These are phyloP conservation scores for Globisporangium carolinianum DNA, from an alignment of 352 stramenopile species.

Conservation along the genomic window DNA sequence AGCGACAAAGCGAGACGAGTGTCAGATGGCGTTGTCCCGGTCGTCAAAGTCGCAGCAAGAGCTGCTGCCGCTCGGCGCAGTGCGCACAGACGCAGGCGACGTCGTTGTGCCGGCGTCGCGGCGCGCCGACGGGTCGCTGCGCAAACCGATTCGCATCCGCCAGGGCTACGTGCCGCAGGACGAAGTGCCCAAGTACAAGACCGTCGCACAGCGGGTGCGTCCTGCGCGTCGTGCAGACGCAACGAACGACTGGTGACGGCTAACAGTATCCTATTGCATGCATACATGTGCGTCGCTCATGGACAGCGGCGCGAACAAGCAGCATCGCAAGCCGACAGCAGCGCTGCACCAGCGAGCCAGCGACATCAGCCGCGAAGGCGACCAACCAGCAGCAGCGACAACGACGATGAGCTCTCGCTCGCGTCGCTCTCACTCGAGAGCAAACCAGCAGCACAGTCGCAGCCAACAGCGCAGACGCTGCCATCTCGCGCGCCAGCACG, in stretches of 20 bases:
- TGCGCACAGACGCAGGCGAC: conserved; percentile 47
- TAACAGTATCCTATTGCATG: background rate
- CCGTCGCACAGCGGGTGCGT: conserved; percentile 44
- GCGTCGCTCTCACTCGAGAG: conserved; percentile 28
- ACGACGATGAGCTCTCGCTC: conserved; percentile 19
- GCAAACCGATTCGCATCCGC: conserved; percentile 77
- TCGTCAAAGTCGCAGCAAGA: background rate
- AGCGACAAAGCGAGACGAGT: background rate
- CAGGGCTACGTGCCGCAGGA: conserved; percentile 78
- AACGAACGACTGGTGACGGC: too few species aligned
- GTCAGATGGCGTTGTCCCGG: background rate
- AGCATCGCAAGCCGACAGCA: background rate
- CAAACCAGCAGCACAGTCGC: background rate
- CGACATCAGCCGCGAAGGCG: background rate
- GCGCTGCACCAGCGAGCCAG: conserved; percentile 1
- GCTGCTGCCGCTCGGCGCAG: conserved; percentile 49
- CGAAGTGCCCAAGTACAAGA: conserved; percentile 78
- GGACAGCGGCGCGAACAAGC: conserved; percentile 7
- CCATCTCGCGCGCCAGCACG: too few species aligned
- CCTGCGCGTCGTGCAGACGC: too few species aligned
- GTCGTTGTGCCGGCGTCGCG: conserved; percentile 58
- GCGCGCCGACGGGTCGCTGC: conserved; percentile 64
- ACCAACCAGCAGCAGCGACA: background rate
- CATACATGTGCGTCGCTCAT: conserved; percentile 3
- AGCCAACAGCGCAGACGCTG: background rate